Percentiles rank a stretch among this genome's conserved stretches.
Conservation (phyloP, 192 early-diverging fungal genomes). For the Backusella australiensis region DNA sequence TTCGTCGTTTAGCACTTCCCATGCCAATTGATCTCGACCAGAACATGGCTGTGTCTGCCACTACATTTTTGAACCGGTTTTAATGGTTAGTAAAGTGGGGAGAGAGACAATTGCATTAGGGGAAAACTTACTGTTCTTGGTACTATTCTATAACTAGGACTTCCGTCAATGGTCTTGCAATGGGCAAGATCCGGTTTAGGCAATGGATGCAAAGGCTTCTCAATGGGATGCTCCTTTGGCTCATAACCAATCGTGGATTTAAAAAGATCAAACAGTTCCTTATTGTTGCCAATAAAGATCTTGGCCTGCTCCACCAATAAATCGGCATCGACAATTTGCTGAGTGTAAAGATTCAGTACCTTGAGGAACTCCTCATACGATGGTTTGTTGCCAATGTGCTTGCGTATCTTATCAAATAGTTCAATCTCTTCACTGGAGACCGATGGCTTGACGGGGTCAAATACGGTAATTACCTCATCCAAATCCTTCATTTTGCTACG, state of each 20-base stretch:
- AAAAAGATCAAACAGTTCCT: slow-evolving; percentile 94
- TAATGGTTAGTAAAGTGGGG: too few species aligned
- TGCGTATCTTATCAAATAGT: slow-evolving; percentile 92
- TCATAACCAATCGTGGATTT: slow-evolving; percentile 85
- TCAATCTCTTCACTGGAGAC: slow-evolving; percentile 79
- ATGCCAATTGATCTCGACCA: slow-evolving; percentile 89
- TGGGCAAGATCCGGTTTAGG: slow-evolving; percentile 63
- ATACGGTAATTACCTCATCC: background rate
- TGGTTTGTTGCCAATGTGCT: slow-evolving; percentile 79
- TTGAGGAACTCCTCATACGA: slow-evolving; percentile 97
- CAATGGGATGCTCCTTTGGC: slow-evolving; percentile 64
- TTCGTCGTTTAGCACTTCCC: slow-evolving; percentile 95
- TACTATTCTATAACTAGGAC: slow-evolving; percentile 73
- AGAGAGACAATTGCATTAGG: too few species aligned
- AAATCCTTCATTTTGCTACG: slow-evolving; percentile 19
- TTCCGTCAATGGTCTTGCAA: slow-evolving; percentile 48
- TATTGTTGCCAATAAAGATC: slow-evolving; percentile 78
- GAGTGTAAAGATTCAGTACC: slow-evolving; percentile 89
- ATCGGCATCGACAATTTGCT: slow-evolving; percentile 87
- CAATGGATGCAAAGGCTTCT: slow-evolving; percentile 59
- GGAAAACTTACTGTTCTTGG: slow-evolving; percentile 55
- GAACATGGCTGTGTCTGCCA: slow-evolving; percentile 68
- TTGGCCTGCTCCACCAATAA: slow-evolving; percentile 82
- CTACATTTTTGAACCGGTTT: slow-evolving; percentile 16
- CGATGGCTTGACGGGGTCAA: slow-evolving; percentile 32